Conservation (phyloP, 371 early-diverging fungal species). For the Mucor plumbeus region DNA sequence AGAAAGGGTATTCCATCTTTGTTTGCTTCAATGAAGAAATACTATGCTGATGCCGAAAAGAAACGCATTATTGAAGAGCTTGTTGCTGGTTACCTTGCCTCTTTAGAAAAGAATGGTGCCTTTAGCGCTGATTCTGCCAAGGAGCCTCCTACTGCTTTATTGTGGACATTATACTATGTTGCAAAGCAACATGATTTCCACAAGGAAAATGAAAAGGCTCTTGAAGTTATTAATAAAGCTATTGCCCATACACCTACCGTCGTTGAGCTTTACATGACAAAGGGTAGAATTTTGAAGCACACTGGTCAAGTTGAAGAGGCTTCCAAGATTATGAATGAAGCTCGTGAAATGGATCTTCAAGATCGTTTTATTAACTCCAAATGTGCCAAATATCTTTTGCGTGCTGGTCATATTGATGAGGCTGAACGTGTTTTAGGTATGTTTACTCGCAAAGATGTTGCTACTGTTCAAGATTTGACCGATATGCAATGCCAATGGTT, state of each 20-base stretch:
- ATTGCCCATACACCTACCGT: slow-evolving; percentile 86
- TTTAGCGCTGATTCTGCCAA: slow-evolving; percentile 52
- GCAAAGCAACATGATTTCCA: slow-evolving; percentile 86
- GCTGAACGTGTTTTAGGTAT: slow-evolving; percentile 85
- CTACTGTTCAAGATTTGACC: slow-evolving; percentile 80
- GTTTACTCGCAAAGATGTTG: slow-evolving; percentile 84
- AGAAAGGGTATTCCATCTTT: slow-evolving; percentile 93
- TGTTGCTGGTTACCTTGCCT: slow-evolving; percentile 62
- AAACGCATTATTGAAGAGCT: slow-evolving; percentile 67
- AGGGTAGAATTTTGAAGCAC: slow-evolving; percentile 95
- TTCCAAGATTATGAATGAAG: slow-evolving; percentile 78
- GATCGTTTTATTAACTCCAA: slow-evolving; percentile 97
- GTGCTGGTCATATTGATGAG: slow-evolving; percentile 76
- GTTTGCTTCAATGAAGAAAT: slow-evolving; percentile 79
- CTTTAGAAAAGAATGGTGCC: slow-evolving; percentile 55
- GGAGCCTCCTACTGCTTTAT: slow-evolving; percentile 81
- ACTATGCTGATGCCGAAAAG: slow-evolving; percentile 75
- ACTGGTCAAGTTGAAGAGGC: slow-evolving; percentile 78
- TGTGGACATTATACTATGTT: slow-evolving; percentile 90
- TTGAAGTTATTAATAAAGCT: slow-evolving; percentile 80
- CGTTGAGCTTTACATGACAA: slow-evolving; percentile 91
- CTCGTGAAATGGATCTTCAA: slow-evolving; percentile 88
- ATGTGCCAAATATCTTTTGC: slow-evolving; percentile 92
- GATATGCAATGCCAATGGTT: slow-evolving; percentile 96
- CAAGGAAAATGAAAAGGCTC: slow-evolving; percentile 69